Conservation (phyloP, 345 rosid genomes). For the Acer saccharum region DNA sequence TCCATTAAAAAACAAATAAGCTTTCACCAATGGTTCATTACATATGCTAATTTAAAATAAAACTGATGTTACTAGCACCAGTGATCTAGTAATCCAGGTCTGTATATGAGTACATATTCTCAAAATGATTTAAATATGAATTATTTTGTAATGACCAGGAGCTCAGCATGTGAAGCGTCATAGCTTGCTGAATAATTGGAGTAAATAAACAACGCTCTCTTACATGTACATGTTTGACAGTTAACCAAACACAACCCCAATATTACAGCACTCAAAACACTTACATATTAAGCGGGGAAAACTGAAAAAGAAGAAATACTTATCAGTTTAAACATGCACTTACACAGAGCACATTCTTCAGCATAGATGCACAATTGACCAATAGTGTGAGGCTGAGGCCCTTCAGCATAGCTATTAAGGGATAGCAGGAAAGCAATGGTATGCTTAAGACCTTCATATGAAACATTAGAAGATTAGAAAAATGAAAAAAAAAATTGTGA, state of each 20-base stretch:
- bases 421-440: slow-evolving; percentile 47
- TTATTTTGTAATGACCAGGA: neutral
- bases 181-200: neutral
- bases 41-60: neutral
- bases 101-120: neutral
- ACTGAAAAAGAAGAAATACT: neutral
- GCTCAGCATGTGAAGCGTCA: neutral
- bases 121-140: neutral
- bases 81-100: neutral
- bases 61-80: neutral
- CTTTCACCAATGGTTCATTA: neutral
- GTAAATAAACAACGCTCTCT: neutral
- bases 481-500: neutral
- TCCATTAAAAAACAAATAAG: neutral
- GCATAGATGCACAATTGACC: slow-evolving; percentile 42
- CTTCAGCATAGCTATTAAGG: slow-evolving; percentile 37
- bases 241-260: neutral
- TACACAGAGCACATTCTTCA: slow-evolving; percentile 52
- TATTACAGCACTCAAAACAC: neutral
- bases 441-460: too few species aligned
- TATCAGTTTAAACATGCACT: slow-evolving; percentile 21
- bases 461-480: neutral
- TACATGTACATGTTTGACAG: neutral
- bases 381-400: slow-evolving; percentile 36
- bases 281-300: neutral